Base-by-base conservation (phyloP, 2,329 filamentous ascomycete species). In the Fusarium nelsonii region DNA sequence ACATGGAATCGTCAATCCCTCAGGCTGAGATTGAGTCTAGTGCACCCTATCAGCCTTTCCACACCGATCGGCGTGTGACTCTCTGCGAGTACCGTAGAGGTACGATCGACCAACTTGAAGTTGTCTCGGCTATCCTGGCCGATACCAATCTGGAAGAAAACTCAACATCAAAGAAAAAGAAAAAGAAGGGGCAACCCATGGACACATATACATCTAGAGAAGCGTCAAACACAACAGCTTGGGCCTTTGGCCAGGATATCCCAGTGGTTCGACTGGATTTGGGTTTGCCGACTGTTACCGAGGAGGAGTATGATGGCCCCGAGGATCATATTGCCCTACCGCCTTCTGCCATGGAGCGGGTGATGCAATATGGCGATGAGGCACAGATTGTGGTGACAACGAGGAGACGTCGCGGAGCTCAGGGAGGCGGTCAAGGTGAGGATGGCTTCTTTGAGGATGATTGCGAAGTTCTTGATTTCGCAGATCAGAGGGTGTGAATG, bases 11-110 rank as follows among this genome's bases (percentile, higher is more conserved):
- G 77, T 91, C 82, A 77, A 94, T 88, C 58, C 88, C 89, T 1
- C 88, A 90, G 69, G 93, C 93, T 8, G 94, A 97, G 82, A 97
- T 97, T 69, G 96, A 99, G 76, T 97, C 95, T 2, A 97, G 95
- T 75, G 92, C 94, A 6, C 93, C 95, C 3, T 98, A 97, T 74
- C 94, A 97, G 74, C 95, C 96, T 2, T 97, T 98, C 82, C 95
- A 98, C 77, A 96, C 94, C 0, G 94, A 98, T 75, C 88, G 89
- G 56, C 89, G 95, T 4, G 92, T 98, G 44, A 88, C 86, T n/a
- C 83, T 97, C 30, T 92, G 90, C 70, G 86, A 93, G 41, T 92
- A 91, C 75, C 79, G 75, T 36, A 68, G 73, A 53, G 77, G 72
- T 53, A 65, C 70, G 41, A 77, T 79, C 4, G 72, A 79, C 36